phyloP scores from a whole-genome alignment of 2,329 filamentous ascomycete species.

The Pseudogymnoascus sp. region DNA sequence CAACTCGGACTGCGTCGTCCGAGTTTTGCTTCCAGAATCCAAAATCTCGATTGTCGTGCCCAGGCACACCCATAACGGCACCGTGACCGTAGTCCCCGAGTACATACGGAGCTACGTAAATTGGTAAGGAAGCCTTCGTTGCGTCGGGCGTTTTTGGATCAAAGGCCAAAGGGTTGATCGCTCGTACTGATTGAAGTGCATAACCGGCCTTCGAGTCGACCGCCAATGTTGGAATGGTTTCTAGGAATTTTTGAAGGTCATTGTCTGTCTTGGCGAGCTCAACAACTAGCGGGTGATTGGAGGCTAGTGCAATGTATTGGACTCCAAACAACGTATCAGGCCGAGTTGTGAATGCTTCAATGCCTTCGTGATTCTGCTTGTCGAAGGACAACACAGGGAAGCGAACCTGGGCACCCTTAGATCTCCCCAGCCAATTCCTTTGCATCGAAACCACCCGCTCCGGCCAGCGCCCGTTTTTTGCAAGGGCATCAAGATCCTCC shows the following conservation, averaged over 20 bases:
- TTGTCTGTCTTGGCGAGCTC: slow-evolving; percentile 51
- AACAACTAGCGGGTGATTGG: slow-evolving; percentile 62
- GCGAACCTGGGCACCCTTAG: slow-evolving; percentile 61
- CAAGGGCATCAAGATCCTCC: slow-evolving; percentile 59
- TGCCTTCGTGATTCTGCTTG: slow-evolving; percentile 36
- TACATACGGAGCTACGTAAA: slow-evolving; percentile 80
- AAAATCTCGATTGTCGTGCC: slow-evolving; percentile 71
- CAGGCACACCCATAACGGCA: slow-evolving; percentile 87
- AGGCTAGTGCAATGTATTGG: slow-evolving; percentile 73
- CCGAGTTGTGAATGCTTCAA: slow-evolving; percentile 76
- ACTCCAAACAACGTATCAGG: slow-evolving; percentile 83
- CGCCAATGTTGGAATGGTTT: slow-evolving; percentile 49
- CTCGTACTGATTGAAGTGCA: slow-evolving; percentile 52
- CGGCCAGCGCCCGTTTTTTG: slow-evolving; percentile 63
- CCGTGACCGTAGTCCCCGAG: slow-evolving; percentile 79
- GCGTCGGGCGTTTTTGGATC: slow-evolving; percentile 43
- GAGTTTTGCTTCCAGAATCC: slow-evolving; percentile 71
- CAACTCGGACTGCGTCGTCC: slow-evolving; percentile 52
- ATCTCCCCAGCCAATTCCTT: slow-evolving; percentile 80
- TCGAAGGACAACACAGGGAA: slow-evolving; percentile 52
- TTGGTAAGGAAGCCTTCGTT: slow-evolving; percentile 53
- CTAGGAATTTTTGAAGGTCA: slow-evolving; percentile 60
- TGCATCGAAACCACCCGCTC: slow-evolving; percentile 78
- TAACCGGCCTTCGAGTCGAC: slow-evolving; percentile 60
- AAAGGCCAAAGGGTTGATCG: slow-evolving; percentile 58